A percentile compares a stretch with the other conserved stretches of the same genome.
phyloP scores from a whole-genome alignment of 768 basidiomycete genomes.

The Fomitopsis serialis region DNA sequence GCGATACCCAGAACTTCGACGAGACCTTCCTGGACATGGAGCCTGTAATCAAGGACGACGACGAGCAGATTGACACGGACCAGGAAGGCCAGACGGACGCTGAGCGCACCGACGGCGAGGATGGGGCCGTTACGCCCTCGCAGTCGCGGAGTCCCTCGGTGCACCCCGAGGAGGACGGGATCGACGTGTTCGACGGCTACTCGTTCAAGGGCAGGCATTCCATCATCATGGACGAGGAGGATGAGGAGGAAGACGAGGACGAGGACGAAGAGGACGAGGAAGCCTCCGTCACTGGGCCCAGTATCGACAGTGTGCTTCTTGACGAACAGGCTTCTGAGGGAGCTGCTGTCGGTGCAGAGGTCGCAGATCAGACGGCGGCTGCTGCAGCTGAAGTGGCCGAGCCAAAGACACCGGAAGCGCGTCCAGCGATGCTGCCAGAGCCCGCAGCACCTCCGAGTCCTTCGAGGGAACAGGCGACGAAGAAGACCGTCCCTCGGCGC shows the following conservation, averaged over 20 bases:
- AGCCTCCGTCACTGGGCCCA: constrained; percentile 12
- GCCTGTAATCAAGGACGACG: constrained; percentile 80
- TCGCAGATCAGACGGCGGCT: constrained; percentile 27
- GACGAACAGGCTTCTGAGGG: constrained; percentile 9
- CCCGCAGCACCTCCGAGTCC: constrained; percentile 5
- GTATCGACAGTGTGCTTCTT: constrained; percentile 16
- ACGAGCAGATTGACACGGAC: constrained; percentile 61
- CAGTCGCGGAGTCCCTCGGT: constrained; percentile 76
- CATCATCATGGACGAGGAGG: constrained; percentile 69
- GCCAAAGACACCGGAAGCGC: constrained; percentile 75
- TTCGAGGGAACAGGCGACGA: constrained; percentile 1
- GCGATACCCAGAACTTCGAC: constrained; percentile 97
- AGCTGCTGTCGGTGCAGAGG: not conserved
- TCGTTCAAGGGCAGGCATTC: constrained; percentile 88
- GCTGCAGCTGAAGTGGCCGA: constrained; percentile 35
- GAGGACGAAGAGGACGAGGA: constrained; percentile 33
- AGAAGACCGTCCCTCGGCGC: constrained; percentile 2
- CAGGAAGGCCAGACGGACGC: constrained; percentile 66
- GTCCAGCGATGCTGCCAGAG: constrained; percentile 32
- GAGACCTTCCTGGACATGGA: constrained; percentile 96
- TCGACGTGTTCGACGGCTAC: constrained; percentile 91
- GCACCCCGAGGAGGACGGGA: constrained; percentile 43
- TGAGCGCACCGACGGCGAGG: constrained; percentile 70
- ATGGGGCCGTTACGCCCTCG: constrained; percentile 72
- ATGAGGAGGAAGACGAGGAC: constrained; percentile 51